phyloP scores from a whole-genome alignment of 768 basidiomycete genomes.

The Hirschioporus abietinus region DNA sequence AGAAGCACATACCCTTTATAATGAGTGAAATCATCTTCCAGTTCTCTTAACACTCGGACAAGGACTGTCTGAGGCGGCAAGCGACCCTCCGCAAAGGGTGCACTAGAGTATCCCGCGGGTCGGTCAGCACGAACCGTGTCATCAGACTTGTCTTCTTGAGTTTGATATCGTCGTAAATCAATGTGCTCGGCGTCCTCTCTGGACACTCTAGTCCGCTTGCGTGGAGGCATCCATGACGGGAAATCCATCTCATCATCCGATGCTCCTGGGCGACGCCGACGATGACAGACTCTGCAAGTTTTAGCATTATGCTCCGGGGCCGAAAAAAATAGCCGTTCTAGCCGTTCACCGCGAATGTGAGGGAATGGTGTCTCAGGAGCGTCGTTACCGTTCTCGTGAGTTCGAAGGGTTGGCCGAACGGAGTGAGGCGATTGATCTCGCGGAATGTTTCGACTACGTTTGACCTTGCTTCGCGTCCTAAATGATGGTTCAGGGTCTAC shows the following conservation, averaged over 20 bases:
- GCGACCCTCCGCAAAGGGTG: slow-evolving; percentile 18
- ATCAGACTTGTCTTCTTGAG: slow-evolving; percentile 9
- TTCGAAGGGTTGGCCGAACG: neutral
- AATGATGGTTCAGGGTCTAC: neutral
- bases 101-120: slow-evolving; percentile 16
- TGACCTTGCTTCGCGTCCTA: neutral
- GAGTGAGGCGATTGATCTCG: neutral
- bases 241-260: neutral
- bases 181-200: neutral
- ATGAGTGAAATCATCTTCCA: slow-evolving; percentile 93
- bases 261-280: slow-evolving; percentile 28
- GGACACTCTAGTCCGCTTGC: neutral
- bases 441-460: neutral
- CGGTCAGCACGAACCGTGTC: slow-evolving; percentile 16
- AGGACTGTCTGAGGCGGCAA: slow-evolving; percentile 87
- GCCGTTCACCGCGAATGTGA: slow-evolving; percentile 68
- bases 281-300: slow-evolving; percentile 64
- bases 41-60: slow-evolving; percentile 72
- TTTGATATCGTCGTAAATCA: neutral
- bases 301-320: slow-evolving; percentile 69
- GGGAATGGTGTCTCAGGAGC: slow-evolving; percentile 62
- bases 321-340: slow-evolving; percentile 79
- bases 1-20: slow-evolving; percentile 73
- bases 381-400: slow-evolving; percentile 9
- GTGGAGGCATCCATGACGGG: neutral